Evolutionary conservation across 768 basidiomycete species (phyloP).

Genomic region (Termitomyces sp.): DNA sequence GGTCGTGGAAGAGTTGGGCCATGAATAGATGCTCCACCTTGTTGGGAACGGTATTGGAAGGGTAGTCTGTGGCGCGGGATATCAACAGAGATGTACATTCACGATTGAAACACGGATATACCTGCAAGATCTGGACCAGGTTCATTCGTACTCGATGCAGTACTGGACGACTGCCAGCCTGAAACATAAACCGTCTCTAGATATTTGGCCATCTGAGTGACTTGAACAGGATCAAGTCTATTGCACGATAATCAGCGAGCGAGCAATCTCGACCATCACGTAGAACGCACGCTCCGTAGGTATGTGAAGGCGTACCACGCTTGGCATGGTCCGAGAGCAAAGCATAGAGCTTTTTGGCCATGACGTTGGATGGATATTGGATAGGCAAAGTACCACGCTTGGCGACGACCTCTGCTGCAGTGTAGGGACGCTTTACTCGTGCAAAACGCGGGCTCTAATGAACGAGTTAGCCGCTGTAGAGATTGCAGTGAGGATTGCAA

Average conservation of each 20-base stretch:
- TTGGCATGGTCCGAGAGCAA: conserved; percentile 73
- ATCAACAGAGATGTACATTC: not conserved
- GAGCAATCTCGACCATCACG: not conserved
- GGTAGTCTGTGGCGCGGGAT: conserved; percentile 61
- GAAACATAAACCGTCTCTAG: conserved; percentile 99
- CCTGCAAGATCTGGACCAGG: conserved; percentile 98
- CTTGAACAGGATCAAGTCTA: conserved; percentile 95
- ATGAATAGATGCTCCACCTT: conserved; percentile 98
- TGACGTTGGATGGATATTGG: conserved; percentile 78
- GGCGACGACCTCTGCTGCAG: conserved; percentile 86
- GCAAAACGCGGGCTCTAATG: conserved; percentile 79
- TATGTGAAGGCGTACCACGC: conserved; percentile 80
- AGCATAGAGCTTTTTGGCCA: conserved; percentile 82
- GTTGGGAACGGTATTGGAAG: conserved; percentile 97
- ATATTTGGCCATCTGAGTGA: conserved; percentile 98
- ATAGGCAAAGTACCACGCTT: conserved; percentile 88
- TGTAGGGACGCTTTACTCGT: conserved; percentile 85
- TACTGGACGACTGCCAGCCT: conserved; percentile 92
- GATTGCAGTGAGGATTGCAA: not conserved
- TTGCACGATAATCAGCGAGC: not conserved
- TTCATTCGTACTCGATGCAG: conserved; percentile 90
- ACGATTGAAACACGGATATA: conserved; percentile 21
- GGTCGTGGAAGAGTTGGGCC: conserved; percentile 98
- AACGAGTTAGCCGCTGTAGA: conserved; percentile 4
- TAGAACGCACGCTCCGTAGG: conserved; percentile 93